phyloP scores from a whole-genome alignment of 2,329 filamentous ascomycete genomes.

The Stagonosporopsis tanaceti region DNA sequence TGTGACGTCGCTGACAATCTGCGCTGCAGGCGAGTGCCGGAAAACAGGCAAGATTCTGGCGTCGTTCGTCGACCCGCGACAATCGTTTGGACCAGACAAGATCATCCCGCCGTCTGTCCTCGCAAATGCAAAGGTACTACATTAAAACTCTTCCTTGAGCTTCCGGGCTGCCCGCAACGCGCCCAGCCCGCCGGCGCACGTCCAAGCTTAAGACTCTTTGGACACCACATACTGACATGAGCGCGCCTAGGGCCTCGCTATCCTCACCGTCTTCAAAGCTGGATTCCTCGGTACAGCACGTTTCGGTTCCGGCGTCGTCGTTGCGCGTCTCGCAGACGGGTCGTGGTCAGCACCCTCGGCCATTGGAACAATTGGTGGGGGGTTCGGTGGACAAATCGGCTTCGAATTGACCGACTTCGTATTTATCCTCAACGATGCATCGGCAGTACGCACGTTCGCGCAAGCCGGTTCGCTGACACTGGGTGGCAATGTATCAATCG shows the following conservation, averaged over 20 bases:
- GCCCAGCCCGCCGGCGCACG: conserved; percentile 16
- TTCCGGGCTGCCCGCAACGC: conserved; percentile 10
- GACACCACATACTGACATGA: conserved; percentile 11
- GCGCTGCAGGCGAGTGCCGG: conserved; percentile 83
- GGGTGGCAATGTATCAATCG: conserved; percentile 95
- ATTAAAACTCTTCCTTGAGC: conserved; percentile 3
- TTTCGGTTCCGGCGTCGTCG: conserved; percentile 82
- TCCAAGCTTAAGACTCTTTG: conserved; percentile 4
- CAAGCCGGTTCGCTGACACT: conserved; percentile 91
- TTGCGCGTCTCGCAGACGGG: conserved; percentile 79
- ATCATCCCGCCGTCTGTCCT: conserved; percentile 92
- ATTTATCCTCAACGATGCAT: conserved; percentile 94
- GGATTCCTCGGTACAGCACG: conserved; percentile 84
- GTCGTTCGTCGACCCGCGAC: conserved; percentile 92
- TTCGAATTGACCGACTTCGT: conserved; percentile 94
- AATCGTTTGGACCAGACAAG: conserved; percentile 95
- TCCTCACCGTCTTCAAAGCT: conserved; percentile 86
- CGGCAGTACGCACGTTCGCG: conserved; percentile 90
- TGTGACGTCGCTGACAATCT: conserved; percentile 48
- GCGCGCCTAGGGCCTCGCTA: conserved; percentile 72
- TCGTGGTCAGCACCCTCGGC: conserved; percentile 83
- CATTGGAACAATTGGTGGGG: conserved; percentile 81
- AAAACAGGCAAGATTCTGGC: conserved; percentile 96
- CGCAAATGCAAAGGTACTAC: conserved; percentile 82
- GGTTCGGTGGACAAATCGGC: conserved; percentile 85